phyloP scores from a whole-genome alignment of 495 filamentous ascomycete genomes.

The Hyaloscypha hepaticicola region DNA sequence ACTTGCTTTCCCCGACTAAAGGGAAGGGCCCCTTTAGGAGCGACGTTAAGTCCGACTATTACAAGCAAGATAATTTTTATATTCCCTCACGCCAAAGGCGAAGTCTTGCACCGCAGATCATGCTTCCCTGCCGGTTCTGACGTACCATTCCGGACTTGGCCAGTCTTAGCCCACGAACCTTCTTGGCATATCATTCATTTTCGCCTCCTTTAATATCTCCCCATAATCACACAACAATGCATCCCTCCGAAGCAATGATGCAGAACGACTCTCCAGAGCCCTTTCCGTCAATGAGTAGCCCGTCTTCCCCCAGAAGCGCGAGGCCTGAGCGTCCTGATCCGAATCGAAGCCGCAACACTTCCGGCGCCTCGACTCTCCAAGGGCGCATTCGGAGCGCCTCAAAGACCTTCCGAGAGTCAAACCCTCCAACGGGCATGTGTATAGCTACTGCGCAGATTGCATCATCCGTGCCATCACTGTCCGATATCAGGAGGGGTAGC shows the following conservation, averaged over 20 bases:
- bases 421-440: slow-evolving; percentile 51
- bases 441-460: slow-evolving; percentile 48
- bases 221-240: slow-evolving; percentile 1
- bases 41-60: too few relatives aligned
- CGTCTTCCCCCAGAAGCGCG: slow-evolving; percentile 15
- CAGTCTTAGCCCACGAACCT: not conserved
- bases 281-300: slow-evolving; percentile 22
- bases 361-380: slow-evolving; percentile 31
- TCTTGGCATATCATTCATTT: slow-evolving; percentile 4
- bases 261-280: slow-evolving; percentile 22
- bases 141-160: not conserved
- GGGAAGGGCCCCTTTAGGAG: too few relatives aligned
- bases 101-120: not conserved
- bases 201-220: not conserved
- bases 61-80: too few relatives aligned
- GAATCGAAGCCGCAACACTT: slow-evolving; percentile 28
- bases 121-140: not conserved
- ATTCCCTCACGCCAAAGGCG: not conserved
- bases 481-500: slow-evolving; percentile 31
- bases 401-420: slow-evolving; percentile 45
- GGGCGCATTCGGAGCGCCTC: slow-evolving; percentile 43
- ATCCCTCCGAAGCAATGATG: not conserved
- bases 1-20: too few relatives aligned
- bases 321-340: slow-evolving; percentile 10
- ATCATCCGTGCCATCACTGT: slow-evolving; percentile 29